Evolutionary conservation across 176 grass and related monocot species (phyloP).

Genomic region (Puya raimondii): DNA sequence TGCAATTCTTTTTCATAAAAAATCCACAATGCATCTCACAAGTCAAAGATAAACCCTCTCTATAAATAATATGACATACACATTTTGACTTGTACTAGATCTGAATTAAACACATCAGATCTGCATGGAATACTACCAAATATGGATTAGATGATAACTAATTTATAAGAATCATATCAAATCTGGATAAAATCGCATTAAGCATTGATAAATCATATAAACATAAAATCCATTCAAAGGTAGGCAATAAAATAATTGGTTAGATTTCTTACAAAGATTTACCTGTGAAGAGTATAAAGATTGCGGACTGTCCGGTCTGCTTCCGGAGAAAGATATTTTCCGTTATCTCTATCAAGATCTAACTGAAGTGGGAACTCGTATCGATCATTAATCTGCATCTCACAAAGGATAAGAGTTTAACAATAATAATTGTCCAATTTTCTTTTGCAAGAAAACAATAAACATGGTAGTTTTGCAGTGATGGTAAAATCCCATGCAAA

Average conservation of each 20-base stretch:
- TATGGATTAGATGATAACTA: too few species aligned
- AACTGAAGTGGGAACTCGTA: constrained; percentile 70
- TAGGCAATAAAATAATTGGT: background rate
- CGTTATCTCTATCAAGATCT: constrained; percentile 53
- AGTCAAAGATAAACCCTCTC: constrained; percentile 5
- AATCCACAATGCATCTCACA: background rate
- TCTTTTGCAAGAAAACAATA: background rate
- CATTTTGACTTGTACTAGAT: too few species aligned
- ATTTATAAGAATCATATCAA: too few species aligned
- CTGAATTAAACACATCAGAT: too few species aligned
- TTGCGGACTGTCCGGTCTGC: constrained; percentile 61
- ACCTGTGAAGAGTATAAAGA: constrained; percentile 78
- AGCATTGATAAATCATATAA: background rate
- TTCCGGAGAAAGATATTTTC: constrained; percentile 65
- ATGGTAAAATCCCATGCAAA: background rate
- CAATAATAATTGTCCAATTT: background rate
- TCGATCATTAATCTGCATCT: constrained; percentile 64
- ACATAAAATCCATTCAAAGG: background rate
- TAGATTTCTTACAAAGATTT: constrained; percentile 15
- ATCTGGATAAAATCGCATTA: background rate
- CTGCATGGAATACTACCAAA: too few species aligned
- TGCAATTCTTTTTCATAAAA: background rate
- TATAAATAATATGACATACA: too few species aligned
- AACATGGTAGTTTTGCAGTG: background rate
- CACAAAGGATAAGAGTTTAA: background rate